A percentile compares a stretch with the other conserved stretches of the same genome.
Evolutionary conservation across 805 yeast genomes (phyloP).

Genomic region (Dipodascopsis tothii): DNA sequence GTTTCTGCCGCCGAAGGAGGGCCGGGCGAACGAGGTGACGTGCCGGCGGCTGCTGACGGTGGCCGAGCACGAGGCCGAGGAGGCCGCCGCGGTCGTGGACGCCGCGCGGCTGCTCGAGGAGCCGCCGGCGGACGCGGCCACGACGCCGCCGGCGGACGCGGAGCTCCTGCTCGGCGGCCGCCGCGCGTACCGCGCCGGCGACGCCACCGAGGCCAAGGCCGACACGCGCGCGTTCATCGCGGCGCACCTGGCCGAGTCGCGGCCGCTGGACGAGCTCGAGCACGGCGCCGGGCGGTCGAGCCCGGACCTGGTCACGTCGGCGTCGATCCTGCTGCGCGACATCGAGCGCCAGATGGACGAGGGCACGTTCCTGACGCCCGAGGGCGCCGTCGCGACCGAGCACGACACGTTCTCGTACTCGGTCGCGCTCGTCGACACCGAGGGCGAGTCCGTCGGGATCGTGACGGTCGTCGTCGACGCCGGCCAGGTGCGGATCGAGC

Average conservation of each 20-base stretch:
- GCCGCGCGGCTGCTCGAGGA: neutral
- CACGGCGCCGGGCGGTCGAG: too few species aligned
- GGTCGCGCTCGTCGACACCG: constrained; percentile 13
- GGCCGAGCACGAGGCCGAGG: neutral
- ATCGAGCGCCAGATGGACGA: constrained; percentile 13
- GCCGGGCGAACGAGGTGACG: constrained; percentile 26
- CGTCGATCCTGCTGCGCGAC: constrained; percentile 12
- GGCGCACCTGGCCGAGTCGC: neutral
- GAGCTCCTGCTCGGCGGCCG: neutral
- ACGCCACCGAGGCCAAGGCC: neutral
- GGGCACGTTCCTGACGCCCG: constrained; percentile 17
- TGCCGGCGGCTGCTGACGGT: constrained; percentile 21
- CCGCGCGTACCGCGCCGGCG: neutral
- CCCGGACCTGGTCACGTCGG: constrained; percentile 15
- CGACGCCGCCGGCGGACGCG: neutral
- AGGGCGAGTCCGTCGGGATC: constrained; percentile 14
- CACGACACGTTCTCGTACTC: constrained; percentile 13
- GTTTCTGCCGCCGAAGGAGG: constrained; percentile 31
- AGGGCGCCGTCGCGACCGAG: constrained; percentile 13
- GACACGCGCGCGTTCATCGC: neutral
- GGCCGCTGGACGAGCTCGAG: too few species aligned
- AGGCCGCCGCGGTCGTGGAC: neutral
- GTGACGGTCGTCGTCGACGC: constrained; percentile 10
- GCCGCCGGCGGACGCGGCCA: neutral
- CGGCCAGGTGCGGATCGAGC: constrained; percentile 11